Evolutionary conservation across 1,284 basidiomycete species (phyloP).

Genomic region (Ceratobasidium sp.): DNA sequence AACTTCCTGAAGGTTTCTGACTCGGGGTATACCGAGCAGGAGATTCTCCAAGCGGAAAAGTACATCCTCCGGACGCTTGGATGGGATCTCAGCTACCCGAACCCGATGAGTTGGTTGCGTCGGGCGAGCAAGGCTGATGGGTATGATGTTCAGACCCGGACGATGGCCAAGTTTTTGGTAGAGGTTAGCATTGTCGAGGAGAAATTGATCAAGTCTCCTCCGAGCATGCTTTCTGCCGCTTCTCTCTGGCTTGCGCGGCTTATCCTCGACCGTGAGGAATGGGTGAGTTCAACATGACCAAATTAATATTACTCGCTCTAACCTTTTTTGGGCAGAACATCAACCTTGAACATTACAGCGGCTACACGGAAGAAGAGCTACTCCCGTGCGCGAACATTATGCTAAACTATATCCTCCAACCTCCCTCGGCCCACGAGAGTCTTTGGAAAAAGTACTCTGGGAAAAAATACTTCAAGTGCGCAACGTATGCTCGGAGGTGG

Average conservation of each 20-base stretch:
- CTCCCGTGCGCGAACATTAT: slow-evolving; percentile 90
- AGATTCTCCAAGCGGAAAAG: slow-evolving; percentile 92
- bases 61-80: slow-evolving; percentile 92
- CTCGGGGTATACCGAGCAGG: slow-evolving; percentile 81
- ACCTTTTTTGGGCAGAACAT: slow-evolving; percentile 63
- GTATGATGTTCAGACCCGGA: slow-evolving; percentile 85
- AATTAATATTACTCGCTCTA: neutral
- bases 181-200: slow-evolving; percentile 94
- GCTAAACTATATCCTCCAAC: slow-evolving; percentile 87
- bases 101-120: slow-evolving; percentile 91
- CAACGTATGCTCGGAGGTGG: slow-evolving; percentile 40
- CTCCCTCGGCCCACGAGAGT: slow-evolving; percentile 69
- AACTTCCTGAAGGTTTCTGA: slow-evolving; percentile 93
- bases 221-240: slow-evolving; percentile 87
- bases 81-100: slow-evolving; percentile 92
- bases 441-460: slow-evolving; percentile 85
- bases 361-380: slow-evolving; percentile 84
- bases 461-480: slow-evolving; percentile 85
- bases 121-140: slow-evolving; percentile 95
- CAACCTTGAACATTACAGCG: slow-evolving; percentile 90
- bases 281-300: slow-evolving; percentile 62
- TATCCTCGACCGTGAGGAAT: slow-evolving; percentile 81
- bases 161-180: slow-evolving; percentile 90
- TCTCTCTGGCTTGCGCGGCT: slow-evolving; percentile 91
- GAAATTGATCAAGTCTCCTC: slow-evolving; percentile 78